phyloP scores from a whole-genome alignment of 2,329 filamentous ascomycete species.

The Botryotinia globosa region DNA sequence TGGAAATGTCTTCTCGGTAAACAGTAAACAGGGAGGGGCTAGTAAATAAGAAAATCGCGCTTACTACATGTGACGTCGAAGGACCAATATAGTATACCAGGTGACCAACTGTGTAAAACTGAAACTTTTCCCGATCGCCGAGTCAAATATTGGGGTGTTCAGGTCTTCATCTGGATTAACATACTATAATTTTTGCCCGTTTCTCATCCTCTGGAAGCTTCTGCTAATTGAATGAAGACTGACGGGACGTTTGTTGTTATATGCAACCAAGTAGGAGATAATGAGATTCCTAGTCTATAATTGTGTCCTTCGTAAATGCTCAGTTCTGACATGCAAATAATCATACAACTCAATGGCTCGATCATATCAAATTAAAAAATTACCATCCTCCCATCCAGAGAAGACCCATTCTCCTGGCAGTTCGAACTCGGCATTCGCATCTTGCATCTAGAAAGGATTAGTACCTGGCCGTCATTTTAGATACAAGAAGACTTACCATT shows the following conservation, averaged over 20 bases:
- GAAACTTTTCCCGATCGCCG: too few species aligned
- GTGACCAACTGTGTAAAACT: too few species aligned
- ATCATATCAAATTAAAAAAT: background rate
- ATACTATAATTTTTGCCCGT: too few species aligned
- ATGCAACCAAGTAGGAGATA: too few species aligned
- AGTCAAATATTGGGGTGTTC: too few species aligned
- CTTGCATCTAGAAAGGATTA: slow-evolving; percentile 19
- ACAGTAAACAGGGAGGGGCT: background rate
- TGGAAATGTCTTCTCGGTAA: background rate
- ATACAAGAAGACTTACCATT: background rate
- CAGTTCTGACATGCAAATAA: background rate
- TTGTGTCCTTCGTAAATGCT: too few species aligned
- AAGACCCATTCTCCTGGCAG: slow-evolving; percentile 22
- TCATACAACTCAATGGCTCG: background rate
- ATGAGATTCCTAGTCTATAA: too few species aligned
- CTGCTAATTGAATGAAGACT: too few species aligned
- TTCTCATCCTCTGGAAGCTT: too few species aligned
- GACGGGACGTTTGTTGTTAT: too few species aligned
- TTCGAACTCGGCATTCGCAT: slow-evolving; percentile 25
- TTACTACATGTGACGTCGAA: background rate
- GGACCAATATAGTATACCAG: background rate
- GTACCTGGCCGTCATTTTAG: background rate
- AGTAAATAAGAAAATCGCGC: background rate
- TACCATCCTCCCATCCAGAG: slow-evolving; percentile 16
- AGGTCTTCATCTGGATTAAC: too few species aligned